Percentiles rank a stretch among this genome's conserved stretches.
These are phyloP conservation scores for Phoenix dactylifera DNA, from an alignment of 176 grass and related monocot species.

Conservation along the genomic window DNA sequence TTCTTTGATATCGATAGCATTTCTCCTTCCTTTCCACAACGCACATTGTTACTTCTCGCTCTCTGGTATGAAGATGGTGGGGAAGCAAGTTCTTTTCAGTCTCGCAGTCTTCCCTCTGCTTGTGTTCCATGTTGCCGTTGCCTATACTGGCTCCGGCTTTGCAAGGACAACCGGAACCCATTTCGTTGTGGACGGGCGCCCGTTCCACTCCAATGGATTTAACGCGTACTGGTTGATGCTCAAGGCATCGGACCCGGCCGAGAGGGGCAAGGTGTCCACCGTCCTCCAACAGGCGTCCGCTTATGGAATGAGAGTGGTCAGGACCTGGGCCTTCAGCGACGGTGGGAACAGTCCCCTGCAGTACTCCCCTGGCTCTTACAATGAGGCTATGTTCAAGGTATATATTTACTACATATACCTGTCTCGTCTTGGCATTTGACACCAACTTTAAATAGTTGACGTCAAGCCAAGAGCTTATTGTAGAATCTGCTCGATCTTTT, in stretches of 20 bases:
- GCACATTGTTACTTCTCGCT: too few relatives aligned
- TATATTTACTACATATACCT: background rate
- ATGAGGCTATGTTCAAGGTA: conserved; percentile 52
- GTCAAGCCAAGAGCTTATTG: background rate
- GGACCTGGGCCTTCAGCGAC: conserved; percentile 86
- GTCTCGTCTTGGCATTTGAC: background rate
- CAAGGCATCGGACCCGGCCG: conserved; percentile 40
- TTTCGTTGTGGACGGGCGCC: conserved; percentile 35
- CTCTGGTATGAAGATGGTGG: too few relatives aligned
- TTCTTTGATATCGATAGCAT: too few relatives aligned
- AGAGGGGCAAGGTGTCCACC: conserved; percentile 39
- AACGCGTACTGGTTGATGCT: conserved; percentile 85
- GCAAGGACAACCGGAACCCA: conserved; percentile 36
- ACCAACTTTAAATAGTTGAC: background rate
- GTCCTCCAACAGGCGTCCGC: conserved; percentile 36
- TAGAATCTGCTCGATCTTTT: background rate
- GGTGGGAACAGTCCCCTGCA: conserved; percentile 59
- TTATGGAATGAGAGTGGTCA: conserved; percentile 37
- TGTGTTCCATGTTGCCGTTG: conserved; percentile 3
- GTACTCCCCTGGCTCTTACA: conserved; percentile 61
- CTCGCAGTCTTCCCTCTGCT: background rate
- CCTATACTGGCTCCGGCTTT: conserved; percentile 5
- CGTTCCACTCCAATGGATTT: conserved; percentile 59
- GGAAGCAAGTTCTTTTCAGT: too few relatives aligned
- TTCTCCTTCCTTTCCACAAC: too few relatives aligned